These are phyloP conservation scores for Scedosporium dehoogii DNA, from an alignment of 2,329 filamentous ascomycete genomes.

Conservation along the genomic window DNA sequence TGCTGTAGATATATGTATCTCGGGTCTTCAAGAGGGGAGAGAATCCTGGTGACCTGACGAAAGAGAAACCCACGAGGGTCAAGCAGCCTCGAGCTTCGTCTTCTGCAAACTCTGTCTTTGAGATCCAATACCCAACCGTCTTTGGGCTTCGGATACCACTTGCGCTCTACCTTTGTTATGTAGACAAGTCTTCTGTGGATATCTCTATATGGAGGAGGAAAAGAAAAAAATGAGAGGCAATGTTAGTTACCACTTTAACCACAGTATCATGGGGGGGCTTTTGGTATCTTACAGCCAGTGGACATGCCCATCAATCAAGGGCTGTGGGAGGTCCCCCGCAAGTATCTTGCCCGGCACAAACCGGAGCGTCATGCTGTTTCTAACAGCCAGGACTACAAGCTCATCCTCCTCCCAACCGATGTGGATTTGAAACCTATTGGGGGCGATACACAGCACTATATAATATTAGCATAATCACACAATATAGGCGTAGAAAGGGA, in stretches of 20 bases:
- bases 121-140: no score
- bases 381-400: slow-evolving; percentile 33
- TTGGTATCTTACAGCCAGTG: slow-evolving; percentile 41
- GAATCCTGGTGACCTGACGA: slow-evolving; percentile 29
- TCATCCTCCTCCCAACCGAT: slow-evolving; percentile 34
- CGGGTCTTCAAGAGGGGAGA: slow-evolving; percentile 37
- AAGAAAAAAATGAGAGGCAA: neutral
- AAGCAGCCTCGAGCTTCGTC: neutral
- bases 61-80: neutral
- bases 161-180: no score
- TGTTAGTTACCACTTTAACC: neutral
- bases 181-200: no score
- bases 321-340: slow-evolving; percentile 35
- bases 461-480: no score
- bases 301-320: slow-evolving; percentile 39
- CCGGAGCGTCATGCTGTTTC: neutral
- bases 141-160: no score
- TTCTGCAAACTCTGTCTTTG: no score
- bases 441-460: no score
- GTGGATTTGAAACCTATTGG: slow-evolving; percentile 29
- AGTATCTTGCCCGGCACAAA: slow-evolving; percentile 24
- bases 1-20: slow-evolving; percentile 30
- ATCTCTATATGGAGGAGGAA: neutral
- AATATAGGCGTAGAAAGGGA: no score
- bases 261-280: neutral